Base-by-base conservation (phyloP, 176 grass and related monocot genomes). In the Oryza glumipatula region DNA sequence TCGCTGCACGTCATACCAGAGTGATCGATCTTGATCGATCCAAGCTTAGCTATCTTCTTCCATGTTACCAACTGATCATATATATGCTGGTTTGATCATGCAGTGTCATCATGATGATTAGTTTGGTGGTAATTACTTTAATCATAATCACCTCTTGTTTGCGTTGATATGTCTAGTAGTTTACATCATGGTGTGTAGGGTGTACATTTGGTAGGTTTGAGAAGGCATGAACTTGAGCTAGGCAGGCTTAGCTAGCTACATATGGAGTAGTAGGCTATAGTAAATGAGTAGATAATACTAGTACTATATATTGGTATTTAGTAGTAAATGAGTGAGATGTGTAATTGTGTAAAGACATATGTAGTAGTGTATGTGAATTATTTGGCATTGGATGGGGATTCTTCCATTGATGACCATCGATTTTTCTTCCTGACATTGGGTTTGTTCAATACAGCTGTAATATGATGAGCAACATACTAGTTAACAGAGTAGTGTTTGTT, bases 1-100 rank as follows among this genome's bases (percentile, higher is more conserved):
- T 70, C 82, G 35, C 85, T 93, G 86, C 86, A 91, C 21, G 93
- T 32, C 76, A 96, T 96, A 77, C 91, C 86, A 22, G 94, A 96
- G 88, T 90, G 80, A 90, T 21, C 2, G 80, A 90, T 21, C 2
- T 23, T 41, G 39, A 41, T 41, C 39, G 39, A 41, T 38, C 36
- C 36, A 64, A 70, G 51, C 51, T 54, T 38, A 41, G 35, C 39
- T 7, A 13, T 15, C 11, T 4, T 0, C 17, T 52, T 52, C 6
- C 74, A 61, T 70, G 72, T 19, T 32, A 11, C 15, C 11, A 47
- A 21, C 45, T 35, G 9, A 61, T 11, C 8, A 39, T 49, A 32
- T 32, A 32, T 32, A 32, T 32, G 30, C 30, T 32, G 13, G 52
- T 61, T 61, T 61, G 19, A 21, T 61, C 52, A 56, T 56, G 52